A percentile compares a stretch with the other conserved stretches of the same genome.
Evolutionary conservation across 108 stramenopile genomes (phyloP).

Genomic region (Hondaea fermentalgiana): DNA sequence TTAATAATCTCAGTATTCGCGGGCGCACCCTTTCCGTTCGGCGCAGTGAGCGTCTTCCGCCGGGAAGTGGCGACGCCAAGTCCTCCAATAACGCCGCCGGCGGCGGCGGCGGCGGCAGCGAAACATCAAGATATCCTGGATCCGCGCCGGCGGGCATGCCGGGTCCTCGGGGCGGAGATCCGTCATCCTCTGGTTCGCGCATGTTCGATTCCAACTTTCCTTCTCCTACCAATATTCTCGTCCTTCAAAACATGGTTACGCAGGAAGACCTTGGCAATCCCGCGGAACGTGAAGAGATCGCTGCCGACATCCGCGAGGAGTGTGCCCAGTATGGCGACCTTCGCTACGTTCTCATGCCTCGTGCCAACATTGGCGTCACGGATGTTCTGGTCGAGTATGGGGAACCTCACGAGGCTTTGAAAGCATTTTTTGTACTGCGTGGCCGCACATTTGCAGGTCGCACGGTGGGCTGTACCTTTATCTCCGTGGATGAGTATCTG

Average conservation of each 20-base stretch:
- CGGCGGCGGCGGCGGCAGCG: not conserved
- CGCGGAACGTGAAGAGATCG: conserved; percentile 67
- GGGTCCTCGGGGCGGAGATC: not conserved
- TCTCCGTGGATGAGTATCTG: not conserved
- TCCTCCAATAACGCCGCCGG: not conserved
- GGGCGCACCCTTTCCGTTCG: conserved; percentile 80
- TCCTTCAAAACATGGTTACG: conserved; percentile 89
- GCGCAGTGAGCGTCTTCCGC: not conserved
- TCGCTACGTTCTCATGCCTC: conserved; percentile 61
- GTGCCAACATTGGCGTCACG: conserved; percentile 42
- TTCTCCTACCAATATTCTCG: conserved; percentile 54
- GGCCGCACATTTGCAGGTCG: conserved; percentile 70
- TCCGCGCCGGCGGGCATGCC: not conserved
- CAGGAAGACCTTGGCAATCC: conserved; percentile 79
- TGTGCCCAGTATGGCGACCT: conserved; percentile 69
- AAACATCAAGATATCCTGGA: too few species aligned
- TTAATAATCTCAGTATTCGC: conserved; percentile 89
- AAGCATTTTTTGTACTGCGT: conserved; percentile 64
- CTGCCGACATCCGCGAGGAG: conserved; percentile 69
- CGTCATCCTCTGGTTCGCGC: not conserved
- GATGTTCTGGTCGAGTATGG: conserved; percentile 84
- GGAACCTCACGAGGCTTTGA: conserved; percentile 53
- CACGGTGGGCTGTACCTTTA: not conserved
- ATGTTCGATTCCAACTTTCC: not conserved
- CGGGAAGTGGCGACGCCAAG: not conserved